Base-by-base conservation (phyloP, 1,284 basidiomycete species). In the Cyathus olla region DNA sequence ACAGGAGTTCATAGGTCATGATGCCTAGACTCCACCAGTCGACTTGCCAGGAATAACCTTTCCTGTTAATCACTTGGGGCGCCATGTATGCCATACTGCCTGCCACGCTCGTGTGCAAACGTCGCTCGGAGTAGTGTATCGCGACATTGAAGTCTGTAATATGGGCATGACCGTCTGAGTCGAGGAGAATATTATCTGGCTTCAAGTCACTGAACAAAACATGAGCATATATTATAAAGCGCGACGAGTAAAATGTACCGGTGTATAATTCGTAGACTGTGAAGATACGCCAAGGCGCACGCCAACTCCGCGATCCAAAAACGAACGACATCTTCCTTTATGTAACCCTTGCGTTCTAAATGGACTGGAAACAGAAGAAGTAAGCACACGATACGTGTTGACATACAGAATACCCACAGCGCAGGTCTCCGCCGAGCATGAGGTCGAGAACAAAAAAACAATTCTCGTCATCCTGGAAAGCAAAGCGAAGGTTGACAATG, bases 11-110 rank as follows among this genome's bases (percentile, higher is more conserved):
- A 80, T 93, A 97, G 55, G 91, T 91, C 31, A 94, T 92, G 61
- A 98, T 86, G 39, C 96, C 96, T 24, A 98, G 84, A 69, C 94
- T 96, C 96, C 96, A 98, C 92, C 95, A 98, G 76, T 98, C 96
- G 57, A 95, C 89, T 31, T 91, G 90, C 85, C 94, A 96, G 11
- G 93, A 93, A 76, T 98, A 98, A 24, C 92, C 92, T 69, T 85
- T 89, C 64, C 84, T 80, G 52, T 80, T 85, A 51, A 99, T 85
- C 21, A 99, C 92, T 75, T 99, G 96, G 1, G 97, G 94, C 2
- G 97, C 96, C 97, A 99, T 99, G 81, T 99, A 99, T 0, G 97
- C 97, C 95, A 99, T 97, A 67, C 94, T 96, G 2, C 96, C 96
- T 1, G 96, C 97, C 4, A 99, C 93, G 59, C 95, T 96, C 1